Evolutionary conservation across 2,329 filamentous ascomycete genomes (phyloP).

Genomic region (Arthrobotrys pseudoclavata): DNA sequence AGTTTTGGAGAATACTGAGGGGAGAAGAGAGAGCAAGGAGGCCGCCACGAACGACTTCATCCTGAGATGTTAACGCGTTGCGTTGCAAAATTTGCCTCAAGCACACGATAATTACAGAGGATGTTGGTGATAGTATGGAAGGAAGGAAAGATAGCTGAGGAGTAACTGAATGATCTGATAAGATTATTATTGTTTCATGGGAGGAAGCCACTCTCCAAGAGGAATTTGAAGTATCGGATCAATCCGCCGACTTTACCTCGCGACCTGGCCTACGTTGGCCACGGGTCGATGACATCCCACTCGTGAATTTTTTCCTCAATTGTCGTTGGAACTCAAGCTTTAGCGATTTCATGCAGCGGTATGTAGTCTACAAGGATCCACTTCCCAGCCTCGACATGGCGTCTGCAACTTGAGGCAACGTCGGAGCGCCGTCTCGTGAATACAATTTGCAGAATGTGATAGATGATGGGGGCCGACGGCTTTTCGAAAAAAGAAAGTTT

Average conservation of each 20-base stretch:
- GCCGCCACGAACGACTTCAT: conserved; percentile 53
- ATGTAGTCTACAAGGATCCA: conserved; percentile 29
- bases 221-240: conserved; percentile 35
- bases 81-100: conserved; percentile 31
- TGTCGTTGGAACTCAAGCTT: conserved; percentile 21
- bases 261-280: conserved; percentile 18
- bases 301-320: conserved; percentile 39
- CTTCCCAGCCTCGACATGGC: conserved; percentile 24
- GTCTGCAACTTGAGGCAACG: conserved; percentile 17
- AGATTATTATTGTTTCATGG: conserved; percentile 50
- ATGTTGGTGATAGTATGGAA: conserved; percentile 15
- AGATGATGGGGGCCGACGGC: conserved; percentile 8
- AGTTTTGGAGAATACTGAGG: conserved; percentile 64
- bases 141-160: conserved; percentile 21
- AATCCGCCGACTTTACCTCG: conserved; percentile 36
- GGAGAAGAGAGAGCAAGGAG: conserved; percentile 46
- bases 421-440: conserved; percentile 36
- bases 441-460: conserved; percentile 24
- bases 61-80: conserved; percentile 28
- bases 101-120: conserved; percentile 9
- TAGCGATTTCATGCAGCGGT: conserved; percentile 49
- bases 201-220: conserved; percentile 20
- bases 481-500: conserved; percentile 42
- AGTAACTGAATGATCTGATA: conserved; percentile 58
- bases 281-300: conserved; percentile 18